Conservation (phyloP, 257 asterid genomes). For the Jacaranda mimosifolia region DNA sequence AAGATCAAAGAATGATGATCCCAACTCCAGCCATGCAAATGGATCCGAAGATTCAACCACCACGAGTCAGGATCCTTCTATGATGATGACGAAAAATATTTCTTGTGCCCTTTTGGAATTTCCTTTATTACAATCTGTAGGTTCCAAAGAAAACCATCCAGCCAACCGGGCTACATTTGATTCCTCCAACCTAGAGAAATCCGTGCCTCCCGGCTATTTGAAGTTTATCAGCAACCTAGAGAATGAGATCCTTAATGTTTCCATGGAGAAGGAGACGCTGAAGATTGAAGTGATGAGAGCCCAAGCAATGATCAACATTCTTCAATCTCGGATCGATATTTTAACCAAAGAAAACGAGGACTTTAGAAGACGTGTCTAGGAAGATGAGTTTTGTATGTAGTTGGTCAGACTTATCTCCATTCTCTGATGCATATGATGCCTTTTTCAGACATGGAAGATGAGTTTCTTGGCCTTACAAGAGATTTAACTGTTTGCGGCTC, state of each 20-base stretch:
- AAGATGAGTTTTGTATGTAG: slow-evolving; percentile 29
- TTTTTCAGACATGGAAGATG: slow-evolving; percentile 41
- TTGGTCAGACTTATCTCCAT: slow-evolving; percentile 17
- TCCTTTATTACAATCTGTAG: slow-evolving; percentile 58
- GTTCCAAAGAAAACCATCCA: slow-evolving; percentile 60
- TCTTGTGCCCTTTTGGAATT: slow-evolving; percentile 62
- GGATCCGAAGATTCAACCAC: slow-evolving; percentile 94
- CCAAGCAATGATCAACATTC: slow-evolving; percentile 87
- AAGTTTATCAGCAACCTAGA: slow-evolving; percentile 85
- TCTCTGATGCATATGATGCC: slow-evolving; percentile 33
- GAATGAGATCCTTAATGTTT: slow-evolving; percentile 74
- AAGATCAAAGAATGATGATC: slow-evolving; percentile 76
- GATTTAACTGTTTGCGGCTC: slow-evolving; percentile 31
- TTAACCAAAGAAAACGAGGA: slow-evolving; percentile 71
- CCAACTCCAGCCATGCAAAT: slow-evolving; percentile 78
- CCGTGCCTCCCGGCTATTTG: slow-evolving; percentile 88
- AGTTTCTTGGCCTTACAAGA: slow-evolving; percentile 31
- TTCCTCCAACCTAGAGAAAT: slow-evolving; percentile 82
- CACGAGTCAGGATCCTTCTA: slow-evolving; percentile 72
- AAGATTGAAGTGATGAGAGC: slow-evolving; percentile 97
- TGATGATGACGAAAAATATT: slow-evolving; percentile 72
- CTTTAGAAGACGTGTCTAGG: slow-evolving; percentile 42
- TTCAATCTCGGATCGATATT: slow-evolving; percentile 71
- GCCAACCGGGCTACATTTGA: slow-evolving; percentile 57
- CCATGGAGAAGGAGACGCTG: slow-evolving; percentile 83